These are phyloP conservation scores for Pachysandra terminalis DNA, from an alignment of 164 flowering plant genomes.

Conservation along the genomic window DNA sequence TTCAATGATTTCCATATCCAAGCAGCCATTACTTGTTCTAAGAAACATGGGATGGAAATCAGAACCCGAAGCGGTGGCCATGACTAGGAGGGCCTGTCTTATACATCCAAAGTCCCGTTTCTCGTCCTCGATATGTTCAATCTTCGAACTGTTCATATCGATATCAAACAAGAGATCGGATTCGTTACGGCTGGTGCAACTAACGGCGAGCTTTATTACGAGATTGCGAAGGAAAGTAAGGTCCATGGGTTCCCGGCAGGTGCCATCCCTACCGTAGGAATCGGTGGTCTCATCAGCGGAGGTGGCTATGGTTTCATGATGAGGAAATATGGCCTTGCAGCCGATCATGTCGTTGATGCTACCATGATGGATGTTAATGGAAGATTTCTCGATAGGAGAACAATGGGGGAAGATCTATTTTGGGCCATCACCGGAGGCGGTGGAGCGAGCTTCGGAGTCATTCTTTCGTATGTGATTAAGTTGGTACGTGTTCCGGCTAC, in stretches of 20 bases:
- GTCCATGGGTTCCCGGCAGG: slow-evolving; percentile 5
- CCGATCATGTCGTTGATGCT: slow-evolving; percentile 25
- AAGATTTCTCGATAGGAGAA: slow-evolving; percentile 12
- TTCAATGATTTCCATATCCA: background rate
- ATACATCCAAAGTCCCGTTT: slow-evolving; percentile 8
- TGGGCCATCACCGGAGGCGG: slow-evolving; percentile 29
- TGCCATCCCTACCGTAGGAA: background rate
- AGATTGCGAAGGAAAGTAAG: background rate
- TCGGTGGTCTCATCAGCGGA: no score
- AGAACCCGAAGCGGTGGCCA: slow-evolving; percentile 14
- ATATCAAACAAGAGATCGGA: background rate
- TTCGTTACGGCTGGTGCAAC: slow-evolving; percentile 11
- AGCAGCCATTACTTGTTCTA: background rate
- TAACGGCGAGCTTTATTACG: slow-evolving; percentile 7
- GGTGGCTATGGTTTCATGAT: no score
- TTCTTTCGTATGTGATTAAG: slow-evolving; percentile 10
- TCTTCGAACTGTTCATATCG: background rate
- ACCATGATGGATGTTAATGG: slow-evolving; percentile 8
- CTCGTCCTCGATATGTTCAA: slow-evolving; percentile 6
- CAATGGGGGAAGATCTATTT: no score
- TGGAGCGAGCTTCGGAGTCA: slow-evolving; percentile 19
- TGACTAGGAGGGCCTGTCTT: no score
- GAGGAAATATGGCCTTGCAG: no score
- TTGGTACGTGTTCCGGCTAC: slow-evolving; percentile 17
- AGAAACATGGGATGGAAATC: background rate